These are phyloP conservation scores for Emergomyces pasteurianus DNA, from an alignment of 2,329 filamentous ascomycete species.

Conservation along the genomic window DNA sequence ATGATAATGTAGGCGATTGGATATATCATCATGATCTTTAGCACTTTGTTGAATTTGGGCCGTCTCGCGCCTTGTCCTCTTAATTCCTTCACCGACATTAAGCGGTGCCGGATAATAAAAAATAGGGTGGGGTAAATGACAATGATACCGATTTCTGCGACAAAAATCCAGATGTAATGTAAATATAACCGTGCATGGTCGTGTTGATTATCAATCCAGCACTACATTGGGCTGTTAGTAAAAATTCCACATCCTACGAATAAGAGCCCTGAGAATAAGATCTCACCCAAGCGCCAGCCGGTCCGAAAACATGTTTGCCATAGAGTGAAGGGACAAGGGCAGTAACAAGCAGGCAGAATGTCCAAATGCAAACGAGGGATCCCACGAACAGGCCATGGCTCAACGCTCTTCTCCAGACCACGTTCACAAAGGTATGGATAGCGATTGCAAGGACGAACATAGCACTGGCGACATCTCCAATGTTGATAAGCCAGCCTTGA, in stretches of 20 bases:
- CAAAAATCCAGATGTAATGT: conserved; percentile 44
- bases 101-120: conserved; percentile 35
- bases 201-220: conserved; percentile 35
- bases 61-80: conserved; percentile 8
- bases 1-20: conserved; percentile 44
- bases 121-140: conserved; percentile 38
- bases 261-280: not conserved
- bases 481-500: conserved; percentile 40
- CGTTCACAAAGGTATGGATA: conserved; percentile 39
- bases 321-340: not conserved
- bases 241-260: not conserved
- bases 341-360: conserved; percentile 33
- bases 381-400: conserved; percentile 33
- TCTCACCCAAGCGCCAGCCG: not conserved
- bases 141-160: conserved; percentile 40
- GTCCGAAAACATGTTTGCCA: not conserved
- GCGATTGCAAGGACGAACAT: conserved; percentile 43
- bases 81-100: conserved; percentile 26
- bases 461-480: conserved; percentile 40
- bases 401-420: conserved; percentile 36
- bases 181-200: conserved; percentile 36
- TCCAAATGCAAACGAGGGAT: conserved; percentile 35
- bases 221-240: conserved; percentile 18
- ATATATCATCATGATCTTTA: conserved; percentile 37
- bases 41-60: conserved; percentile 22